Evolutionary conservation across 169 alveolate species (phyloP).

Genomic region (Plasmodium berghei): DNA sequence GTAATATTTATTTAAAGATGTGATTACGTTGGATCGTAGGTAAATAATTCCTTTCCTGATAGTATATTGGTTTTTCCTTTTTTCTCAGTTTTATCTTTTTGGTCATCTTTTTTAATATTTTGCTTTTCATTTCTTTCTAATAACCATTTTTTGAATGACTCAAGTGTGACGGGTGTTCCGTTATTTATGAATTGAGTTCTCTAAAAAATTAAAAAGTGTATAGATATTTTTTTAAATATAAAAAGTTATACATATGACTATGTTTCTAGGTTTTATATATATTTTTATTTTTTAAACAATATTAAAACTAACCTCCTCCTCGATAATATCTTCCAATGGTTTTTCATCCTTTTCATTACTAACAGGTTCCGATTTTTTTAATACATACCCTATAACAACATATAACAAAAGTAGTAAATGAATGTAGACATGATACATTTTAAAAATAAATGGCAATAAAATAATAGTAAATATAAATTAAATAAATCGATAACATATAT

Average conservation of each 20-base stretch:
- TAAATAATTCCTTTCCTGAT: constrained; percentile 91
- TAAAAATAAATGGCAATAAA: not conserved
- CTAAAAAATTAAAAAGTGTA: not conserved
- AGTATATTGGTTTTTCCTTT: constrained; percentile 82
- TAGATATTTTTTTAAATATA: no score
- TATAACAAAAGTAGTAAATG: not conserved
- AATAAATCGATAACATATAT: no score
- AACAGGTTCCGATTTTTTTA: constrained; percentile 76
- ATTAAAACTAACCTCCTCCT: constrained; percentile 89
- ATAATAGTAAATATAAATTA: no score
- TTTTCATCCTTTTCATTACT: constrained; percentile 87
- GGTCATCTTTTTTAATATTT: constrained; percentile 87
- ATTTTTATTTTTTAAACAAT: constrained; percentile 11
- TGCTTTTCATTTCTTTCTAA: constrained; percentile 86
- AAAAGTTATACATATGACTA: no score
- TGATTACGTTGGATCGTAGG: constrained; percentile 87
- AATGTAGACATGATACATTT: not conserved
- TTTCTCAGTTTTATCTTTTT: constrained; percentile 80
- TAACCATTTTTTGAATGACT: constrained; percentile 90
- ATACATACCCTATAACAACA: constrained; percentile 77
- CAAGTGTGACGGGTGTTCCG: constrained; percentile 94
- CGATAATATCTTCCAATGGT: constrained; percentile 94
- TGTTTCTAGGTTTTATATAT: no score
- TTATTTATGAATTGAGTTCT: constrained; percentile 35
- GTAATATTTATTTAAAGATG: not conserved